Percentiles rank a stretch among this genome's conserved stretches.
Conservation (phyloP, 2,329 filamentous ascomycete species). For the Aspergillus luchuensis region DNA sequence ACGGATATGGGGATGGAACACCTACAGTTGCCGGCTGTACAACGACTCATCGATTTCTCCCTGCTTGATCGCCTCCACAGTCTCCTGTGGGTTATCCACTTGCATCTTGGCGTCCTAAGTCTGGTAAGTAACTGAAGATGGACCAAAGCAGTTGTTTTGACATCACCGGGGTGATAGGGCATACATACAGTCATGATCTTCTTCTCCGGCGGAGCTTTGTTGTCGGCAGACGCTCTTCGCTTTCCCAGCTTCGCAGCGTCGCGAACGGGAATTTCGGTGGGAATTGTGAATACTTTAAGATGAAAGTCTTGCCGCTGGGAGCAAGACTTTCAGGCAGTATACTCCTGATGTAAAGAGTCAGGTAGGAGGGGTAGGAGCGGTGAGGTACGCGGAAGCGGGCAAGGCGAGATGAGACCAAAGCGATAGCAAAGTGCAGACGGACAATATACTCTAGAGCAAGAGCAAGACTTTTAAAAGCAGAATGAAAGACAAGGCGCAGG, state of each 20-base stretch:
- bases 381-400: constrained; percentile 17
- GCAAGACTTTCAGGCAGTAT: constrained; percentile 46
- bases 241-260: constrained; percentile 54
- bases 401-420: constrained; percentile 13
- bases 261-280: constrained; percentile 46
- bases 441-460: background rate
- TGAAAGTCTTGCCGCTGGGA: constrained; percentile 43
- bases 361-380: constrained; percentile 25
- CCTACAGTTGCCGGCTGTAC: constrained; percentile 65
- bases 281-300: constrained; percentile 42
- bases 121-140: constrained; percentile 10
- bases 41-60: constrained; percentile 69
- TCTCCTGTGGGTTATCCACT: constrained; percentile 60
- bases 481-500: background rate
- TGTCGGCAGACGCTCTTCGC: constrained; percentile 53
- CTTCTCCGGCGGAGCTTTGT: constrained; percentile 52
- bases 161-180: constrained; percentile 16
- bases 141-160: too few species aligned
- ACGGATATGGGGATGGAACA: background rate
- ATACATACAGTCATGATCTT: constrained; percentile 57
- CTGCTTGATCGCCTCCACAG: constrained; percentile 62
- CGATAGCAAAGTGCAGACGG: constrained; percentile 2
- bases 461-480: background rate
- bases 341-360: constrained; percentile 30
- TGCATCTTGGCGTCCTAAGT: constrained; percentile 61